Conservation (phyloP, 2,329 filamentous ascomycete species). For the Clarireedia paspali region DNA sequence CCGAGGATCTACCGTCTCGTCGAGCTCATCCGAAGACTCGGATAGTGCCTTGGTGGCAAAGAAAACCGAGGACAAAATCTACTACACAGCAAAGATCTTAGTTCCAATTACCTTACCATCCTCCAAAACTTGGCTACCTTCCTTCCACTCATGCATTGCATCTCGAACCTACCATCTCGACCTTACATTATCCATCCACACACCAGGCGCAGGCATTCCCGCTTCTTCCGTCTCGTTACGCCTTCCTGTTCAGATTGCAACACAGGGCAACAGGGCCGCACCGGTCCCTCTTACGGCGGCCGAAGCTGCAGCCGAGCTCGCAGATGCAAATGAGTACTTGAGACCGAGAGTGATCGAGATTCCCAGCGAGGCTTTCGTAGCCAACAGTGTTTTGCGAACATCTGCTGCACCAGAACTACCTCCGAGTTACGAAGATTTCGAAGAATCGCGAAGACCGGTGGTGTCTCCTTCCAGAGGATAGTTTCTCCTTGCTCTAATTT, state of each 20-base stretch:
- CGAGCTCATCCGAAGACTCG: constrained; percentile 20
- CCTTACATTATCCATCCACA: constrained; percentile 47
- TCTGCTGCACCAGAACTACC: constrained; percentile 16
- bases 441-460: not conserved
- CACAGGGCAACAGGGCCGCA: constrained; percentile 16
- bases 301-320: constrained; percentile 23
- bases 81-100: constrained; percentile 54
- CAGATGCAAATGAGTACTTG: constrained; percentile 23
- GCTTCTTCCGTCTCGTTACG: constrained; percentile 27
- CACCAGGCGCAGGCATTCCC: constrained; percentile 35
- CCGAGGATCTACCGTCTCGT: constrained; percentile 24
- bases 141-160: constrained; percentile 62
- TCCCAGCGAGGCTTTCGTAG: constrained; percentile 18
- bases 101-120: constrained; percentile 55
- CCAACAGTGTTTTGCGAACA: constrained; percentile 20
- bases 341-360: constrained; percentile 24
- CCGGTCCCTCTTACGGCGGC: constrained; percentile 12
- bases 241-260: constrained; percentile 27
- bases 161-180: constrained; percentile 57
- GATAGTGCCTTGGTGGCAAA: constrained; percentile 10
- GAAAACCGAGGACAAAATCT: constrained; percentile 8
- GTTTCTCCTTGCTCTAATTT: not conserved
- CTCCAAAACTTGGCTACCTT: constrained; percentile 57
- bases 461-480: constrained; percentile 15
- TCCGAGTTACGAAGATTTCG: constrained; percentile 25